A percentile compares a stretch with the other conserved stretches of the same genome.
phyloP scores from a whole-genome alignment of 2,329 filamentous ascomycete genomes.

The Penicillium glabrum region DNA sequence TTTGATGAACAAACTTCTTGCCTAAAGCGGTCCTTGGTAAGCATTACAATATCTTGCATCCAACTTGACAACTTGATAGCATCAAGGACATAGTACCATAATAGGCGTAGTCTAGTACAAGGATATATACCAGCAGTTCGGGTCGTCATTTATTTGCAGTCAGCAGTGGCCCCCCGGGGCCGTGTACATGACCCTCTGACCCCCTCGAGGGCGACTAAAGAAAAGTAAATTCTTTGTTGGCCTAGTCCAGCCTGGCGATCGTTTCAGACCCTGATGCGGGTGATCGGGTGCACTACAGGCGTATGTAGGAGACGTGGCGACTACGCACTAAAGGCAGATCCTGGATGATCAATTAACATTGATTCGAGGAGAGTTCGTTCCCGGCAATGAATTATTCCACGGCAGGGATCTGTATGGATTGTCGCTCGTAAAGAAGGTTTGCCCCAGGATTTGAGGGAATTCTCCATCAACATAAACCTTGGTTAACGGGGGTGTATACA shows the following conservation, averaged over 20 bases:
- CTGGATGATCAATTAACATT: constrained; percentile 11
- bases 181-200: not conserved
- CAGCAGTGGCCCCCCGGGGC: not conserved
- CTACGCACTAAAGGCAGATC: constrained; percentile 11
- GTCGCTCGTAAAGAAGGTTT: not conserved
- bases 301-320: constrained; percentile 3
- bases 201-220: not conserved
- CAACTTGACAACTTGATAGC: constrained; percentile 1
- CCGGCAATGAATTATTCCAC: constrained; percentile 13
- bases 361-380: not conserved
- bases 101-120: not conserved
- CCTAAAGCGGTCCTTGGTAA: constrained; percentile 15
- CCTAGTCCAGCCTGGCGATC: constrained; percentile 4
- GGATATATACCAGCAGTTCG: not conserved
- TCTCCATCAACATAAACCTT: not conserved
- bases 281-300: not conserved
- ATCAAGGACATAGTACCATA: not conserved
- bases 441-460: not conserved
- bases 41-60: constrained; percentile 6
- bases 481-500: too few species aligned
- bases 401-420: constrained; percentile 1
- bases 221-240: not conserved
- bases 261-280: constrained; percentile 9
- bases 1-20: constrained; percentile 9
- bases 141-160: not conserved